A percentile compares a stretch with the other conserved stretches of the same genome.
These are phyloP conservation scores for Nicotiana rustica DNA, from an alignment of 305 asterid genomes.

Conservation along the genomic window DNA sequence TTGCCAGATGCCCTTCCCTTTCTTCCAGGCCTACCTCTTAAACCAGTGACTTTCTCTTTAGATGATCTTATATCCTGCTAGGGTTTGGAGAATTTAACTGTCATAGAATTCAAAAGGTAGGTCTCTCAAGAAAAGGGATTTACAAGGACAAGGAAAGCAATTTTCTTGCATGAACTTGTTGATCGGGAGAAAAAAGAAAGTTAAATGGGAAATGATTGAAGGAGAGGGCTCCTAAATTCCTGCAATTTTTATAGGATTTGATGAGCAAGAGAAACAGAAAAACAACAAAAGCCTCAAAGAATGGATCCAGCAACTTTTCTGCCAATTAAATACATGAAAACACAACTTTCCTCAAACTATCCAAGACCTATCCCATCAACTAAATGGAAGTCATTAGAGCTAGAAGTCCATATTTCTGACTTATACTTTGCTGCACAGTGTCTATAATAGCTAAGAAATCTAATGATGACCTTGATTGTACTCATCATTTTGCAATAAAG, in stretches of 20 bases:
- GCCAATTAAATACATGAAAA: not conserved
- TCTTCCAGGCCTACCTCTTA: not conserved
- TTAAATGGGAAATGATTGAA: not conserved
- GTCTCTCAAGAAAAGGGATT: not conserved
- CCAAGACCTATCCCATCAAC: not conserved
- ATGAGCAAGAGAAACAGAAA: not conserved
- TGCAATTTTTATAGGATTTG: not conserved
- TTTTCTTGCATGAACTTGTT: not conserved
- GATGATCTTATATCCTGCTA: not conserved
- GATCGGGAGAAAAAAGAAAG: slow-evolving; percentile 11
- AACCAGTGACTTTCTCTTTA: not conserved
- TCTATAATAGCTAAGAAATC: not conserved
- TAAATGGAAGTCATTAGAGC: not conserved
- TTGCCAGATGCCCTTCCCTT: not conserved
- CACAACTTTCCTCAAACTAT: not conserved
- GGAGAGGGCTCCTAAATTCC: not conserved
- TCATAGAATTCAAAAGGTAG: not conserved
- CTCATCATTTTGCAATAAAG: not conserved
- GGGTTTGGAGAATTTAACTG: not conserved
- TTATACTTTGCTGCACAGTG: not conserved
- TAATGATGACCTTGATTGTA: not conserved
- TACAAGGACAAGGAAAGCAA: not conserved
- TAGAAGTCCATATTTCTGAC: not conserved
- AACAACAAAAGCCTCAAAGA: not conserved
- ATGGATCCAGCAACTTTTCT: not conserved